phyloP scores from a whole-genome alignment of 31 red algal genomes.

The Porphyra umbilicalis region DNA sequence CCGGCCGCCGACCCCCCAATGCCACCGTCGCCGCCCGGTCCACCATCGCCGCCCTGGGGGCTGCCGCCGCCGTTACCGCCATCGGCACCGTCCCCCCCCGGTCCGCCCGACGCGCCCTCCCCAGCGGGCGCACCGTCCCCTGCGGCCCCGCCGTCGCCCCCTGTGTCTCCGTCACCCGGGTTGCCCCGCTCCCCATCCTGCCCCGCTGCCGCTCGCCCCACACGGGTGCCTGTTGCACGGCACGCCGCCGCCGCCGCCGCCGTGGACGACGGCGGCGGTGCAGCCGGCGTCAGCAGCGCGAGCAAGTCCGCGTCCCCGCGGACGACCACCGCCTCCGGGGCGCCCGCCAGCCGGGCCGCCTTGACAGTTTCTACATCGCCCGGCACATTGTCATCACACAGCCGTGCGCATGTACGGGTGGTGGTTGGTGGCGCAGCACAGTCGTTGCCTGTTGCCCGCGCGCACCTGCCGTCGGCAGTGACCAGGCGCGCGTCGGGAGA shows the following conservation, averaged over 20 bases:
- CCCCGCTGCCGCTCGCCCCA: neutral
- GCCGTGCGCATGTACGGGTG: neutral
- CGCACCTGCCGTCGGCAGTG: neutral
- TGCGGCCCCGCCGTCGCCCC: no score
- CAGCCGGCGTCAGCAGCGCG: neutral
- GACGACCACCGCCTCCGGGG: neutral
- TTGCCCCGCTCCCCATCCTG: neutral
- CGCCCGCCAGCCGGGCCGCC: no score
- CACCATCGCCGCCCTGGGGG: neutral
- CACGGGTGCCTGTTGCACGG: neutral
- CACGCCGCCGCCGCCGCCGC: neutral
- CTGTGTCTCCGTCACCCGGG: neutral
- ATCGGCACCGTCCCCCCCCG: neutral
- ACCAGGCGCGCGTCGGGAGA: neutral
- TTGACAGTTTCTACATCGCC: neutral
- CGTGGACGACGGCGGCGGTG: neutral
- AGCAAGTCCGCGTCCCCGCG: neutral
- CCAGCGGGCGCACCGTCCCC: no score
- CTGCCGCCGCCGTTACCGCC: neutral
- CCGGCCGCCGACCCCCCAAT: no score
- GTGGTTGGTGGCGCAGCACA: neutral
- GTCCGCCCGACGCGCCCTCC: no score
- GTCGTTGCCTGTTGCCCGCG: no score
- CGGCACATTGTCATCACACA: neutral
- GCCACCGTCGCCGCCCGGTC: neutral